Base-by-base conservation (phyloP, 2,329 filamentous ascomycete genomes). In the Aspergillus oerlinghausenensis region DNA sequence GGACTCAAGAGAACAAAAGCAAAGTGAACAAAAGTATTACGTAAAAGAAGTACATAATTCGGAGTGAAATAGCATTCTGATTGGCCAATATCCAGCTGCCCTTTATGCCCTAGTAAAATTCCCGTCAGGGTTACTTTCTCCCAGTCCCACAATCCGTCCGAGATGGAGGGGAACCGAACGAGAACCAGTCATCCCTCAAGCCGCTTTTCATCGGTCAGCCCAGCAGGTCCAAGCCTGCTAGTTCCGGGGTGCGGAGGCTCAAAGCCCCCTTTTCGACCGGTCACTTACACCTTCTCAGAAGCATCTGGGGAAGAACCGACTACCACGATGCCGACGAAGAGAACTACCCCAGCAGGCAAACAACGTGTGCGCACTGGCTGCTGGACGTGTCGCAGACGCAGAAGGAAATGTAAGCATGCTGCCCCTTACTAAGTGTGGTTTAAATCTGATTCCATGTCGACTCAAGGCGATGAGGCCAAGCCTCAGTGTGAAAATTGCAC, bases 311-410 rank as follows among this genome's bases (percentile, higher is more conserved):
- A 38, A 38, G 14, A 38, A 38, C 32, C 14, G 32, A 21, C 19
- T 11, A 14, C 38, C n/a, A 21, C 26, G 9, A 55, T 55, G 53
- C 28, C 53, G 10, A n/a, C 54, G 4, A 40, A 61, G 14, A 65
- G 63, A 55, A 59, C 61, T 55, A 65, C 64, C 26, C 60, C 64
- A 29, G 56, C 64, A 17, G 60, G 52, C 14, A 67, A 67, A 54
- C 64, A 67, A 53, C 60, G 65, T 42, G 65, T 67, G n/a, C 52
- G 64, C 23, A 67, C 65, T 21, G 65, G 65, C 14, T 67, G 65
- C 55, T 51, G 64, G 40, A 66, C 63, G 1, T 67, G 65, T 55
- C 64, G 65, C 11, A 64, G 63, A 47, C 60, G 64, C 28, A 55
- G 65, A 48, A 60, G 65, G 52, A 67, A 67, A 65, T 67, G 65